Percentiles rank a stretch among this genome's conserved stretches.
Evolutionary conservation across 1,139 yeast genomes (phyloP).

Genomic region (Arxiozyma slooffiae): DNA sequence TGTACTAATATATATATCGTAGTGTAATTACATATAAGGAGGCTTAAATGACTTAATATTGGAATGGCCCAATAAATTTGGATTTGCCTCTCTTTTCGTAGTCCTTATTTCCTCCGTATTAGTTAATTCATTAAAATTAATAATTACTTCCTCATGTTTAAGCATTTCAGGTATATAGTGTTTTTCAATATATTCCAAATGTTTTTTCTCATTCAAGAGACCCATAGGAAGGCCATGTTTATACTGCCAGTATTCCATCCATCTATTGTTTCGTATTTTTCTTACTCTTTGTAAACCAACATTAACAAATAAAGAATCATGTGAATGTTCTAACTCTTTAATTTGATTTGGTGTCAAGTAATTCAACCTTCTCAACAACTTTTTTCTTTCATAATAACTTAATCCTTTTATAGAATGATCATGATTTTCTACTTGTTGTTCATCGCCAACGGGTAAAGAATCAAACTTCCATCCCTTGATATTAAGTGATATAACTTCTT

Average conservation of each 20-base stretch:
- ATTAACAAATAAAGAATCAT: conserved; percentile 31
- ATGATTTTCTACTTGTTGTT: conserved; percentile 1
- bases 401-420: conserved; percentile 28
- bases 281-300: conserved; percentile 28
- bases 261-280: conserved; percentile 26
- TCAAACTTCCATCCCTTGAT: conserved; percentile 31
- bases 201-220: conserved; percentile 16
- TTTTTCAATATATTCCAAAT: conserved; percentile 19
- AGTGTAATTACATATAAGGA: conserved; percentile 27
- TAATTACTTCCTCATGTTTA: conserved; percentile 23
- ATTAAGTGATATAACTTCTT: conserved; percentile 11
- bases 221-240: conserved; percentile 33
- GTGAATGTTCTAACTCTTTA: conserved; percentile 32
- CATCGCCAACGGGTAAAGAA: conserved; percentile 17
- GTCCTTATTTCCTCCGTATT: conserved; percentile 31
- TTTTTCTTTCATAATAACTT: conserved; percentile 26
- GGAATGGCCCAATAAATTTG: conserved; percentile 37
- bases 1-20: not conserved
- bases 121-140: conserved; percentile 27
- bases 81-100: conserved; percentile 36
- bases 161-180: conserved; percentile 23
- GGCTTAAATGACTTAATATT: conserved; percentile 37
- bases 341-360: conserved; percentile 26
- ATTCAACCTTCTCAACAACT: conserved; percentile 15
- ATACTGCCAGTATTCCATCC: conserved; percentile 35